A percentile compares a stretch with the other conserved stretches of the same genome.
These are phyloP conservation scores for Limnanthes douglasii DNA, from an alignment of 345 rosid species.

Conservation along the genomic window DNA sequence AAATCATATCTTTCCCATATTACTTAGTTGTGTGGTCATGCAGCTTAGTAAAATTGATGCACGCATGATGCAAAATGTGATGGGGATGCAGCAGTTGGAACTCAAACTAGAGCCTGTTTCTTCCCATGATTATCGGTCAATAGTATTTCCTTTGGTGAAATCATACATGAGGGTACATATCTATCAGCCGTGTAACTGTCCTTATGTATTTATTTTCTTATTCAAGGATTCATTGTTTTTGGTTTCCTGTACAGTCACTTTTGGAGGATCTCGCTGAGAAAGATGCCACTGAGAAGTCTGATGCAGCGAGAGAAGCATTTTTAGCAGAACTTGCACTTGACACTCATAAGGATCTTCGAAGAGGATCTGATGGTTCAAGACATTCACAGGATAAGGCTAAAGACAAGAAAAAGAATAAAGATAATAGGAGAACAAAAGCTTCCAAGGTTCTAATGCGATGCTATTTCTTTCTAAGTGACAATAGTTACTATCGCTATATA, in stretches of 20 bases:
- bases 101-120: conserved; percentile 63
- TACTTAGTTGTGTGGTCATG: conserved; percentile 11
- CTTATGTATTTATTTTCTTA: conserved; percentile 6
- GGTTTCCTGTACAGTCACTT: conserved; percentile 29
- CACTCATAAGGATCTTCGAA: conserved; percentile 48
- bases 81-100: conserved; percentile 78
- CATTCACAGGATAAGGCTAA: conserved; percentile 62
- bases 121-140: conserved; percentile 46
- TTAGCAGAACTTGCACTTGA: conserved; percentile 90
- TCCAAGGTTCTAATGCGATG: conserved; percentile 33
- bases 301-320: conserved; percentile 96
- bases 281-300: conserved; percentile 92
- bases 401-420: conserved; percentile 75
- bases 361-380: conserved; percentile 41
- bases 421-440: conserved; percentile 55
- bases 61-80: conserved; percentile 44
- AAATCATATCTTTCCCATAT: background rate
- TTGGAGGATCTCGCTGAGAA: conserved; percentile 90
- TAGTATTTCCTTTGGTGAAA: conserved; percentile 61
- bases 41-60: conserved; percentile 91
- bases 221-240: conserved; percentile 4
- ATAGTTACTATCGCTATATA: conserved; percentile 4
- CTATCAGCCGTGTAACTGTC: conserved; percentile 6
- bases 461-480: conserved; percentile 1
- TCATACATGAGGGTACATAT: conserved; percentile 68